phyloP scores from a whole-genome alignment of 2,329 filamentous ascomycete species.

The Fusarium euwallaceae region DNA sequence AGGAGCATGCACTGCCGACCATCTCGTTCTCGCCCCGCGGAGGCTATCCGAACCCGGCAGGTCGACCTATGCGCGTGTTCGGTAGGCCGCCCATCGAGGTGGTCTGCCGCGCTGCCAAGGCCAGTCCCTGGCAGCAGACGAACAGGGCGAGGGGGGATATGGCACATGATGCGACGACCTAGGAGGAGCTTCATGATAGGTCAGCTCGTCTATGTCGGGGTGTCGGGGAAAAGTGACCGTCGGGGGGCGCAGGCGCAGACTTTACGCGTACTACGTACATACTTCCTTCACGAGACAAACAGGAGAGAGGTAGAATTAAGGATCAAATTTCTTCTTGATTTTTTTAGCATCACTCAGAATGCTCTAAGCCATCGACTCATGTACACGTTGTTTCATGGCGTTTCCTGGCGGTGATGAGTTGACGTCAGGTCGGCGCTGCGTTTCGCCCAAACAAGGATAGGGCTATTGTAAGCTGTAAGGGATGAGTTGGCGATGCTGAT shows the following conservation, averaged over 20 bases:
- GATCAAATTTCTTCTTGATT: not conserved
- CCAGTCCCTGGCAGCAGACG: not conserved
- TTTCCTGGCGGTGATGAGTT: not conserved
- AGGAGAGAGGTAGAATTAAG: not conserved
- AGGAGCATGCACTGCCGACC: constrained; percentile 6
- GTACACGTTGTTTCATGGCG: not conserved
- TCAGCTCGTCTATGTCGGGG: not conserved
- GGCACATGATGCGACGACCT: not conserved
- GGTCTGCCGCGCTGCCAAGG: not conserved
- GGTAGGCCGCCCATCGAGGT: not conserved
- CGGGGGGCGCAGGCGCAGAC: not conserved
- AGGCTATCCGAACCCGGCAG: constrained; percentile 5
- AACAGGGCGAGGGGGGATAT: not conserved
- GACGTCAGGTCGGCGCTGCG: constrained; percentile 2
- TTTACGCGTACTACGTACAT: not conserved
- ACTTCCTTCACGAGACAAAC: not conserved
- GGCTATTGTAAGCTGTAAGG: not conserved
- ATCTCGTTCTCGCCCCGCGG: not conserved
- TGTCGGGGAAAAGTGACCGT: not conserved
- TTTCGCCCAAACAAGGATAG: constrained; percentile 1
- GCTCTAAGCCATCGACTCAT: not conserved
- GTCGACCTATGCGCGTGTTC: constrained; percentile 8
- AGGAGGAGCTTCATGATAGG: not conserved
- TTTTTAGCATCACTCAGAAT: not conserved
- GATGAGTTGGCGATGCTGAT: not conserved